phyloP scores from a whole-genome alignment of 495 filamentous ascomycete species.

The Penicillium paxilli region DNA sequence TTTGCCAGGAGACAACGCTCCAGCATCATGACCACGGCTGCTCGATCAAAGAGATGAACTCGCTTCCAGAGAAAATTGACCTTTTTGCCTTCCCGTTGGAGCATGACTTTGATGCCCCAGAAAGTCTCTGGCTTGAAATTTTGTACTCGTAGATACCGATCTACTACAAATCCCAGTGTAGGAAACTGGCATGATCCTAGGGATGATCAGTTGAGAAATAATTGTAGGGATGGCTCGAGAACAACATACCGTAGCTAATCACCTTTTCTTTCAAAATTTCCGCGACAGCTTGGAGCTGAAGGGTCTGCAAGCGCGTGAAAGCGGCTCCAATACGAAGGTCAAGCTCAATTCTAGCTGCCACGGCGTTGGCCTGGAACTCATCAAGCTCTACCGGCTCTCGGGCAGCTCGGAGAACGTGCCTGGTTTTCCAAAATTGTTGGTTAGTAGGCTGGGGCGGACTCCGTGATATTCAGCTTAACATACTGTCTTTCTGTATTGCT shows the following conservation, averaged over 20 bases:
- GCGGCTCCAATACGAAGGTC: slow-evolving; percentile 89
- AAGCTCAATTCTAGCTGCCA: slow-evolving; percentile 85
- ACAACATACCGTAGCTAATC: slow-evolving; percentile 77
- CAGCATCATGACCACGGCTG: slow-evolving; percentile 75
- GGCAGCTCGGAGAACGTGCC: slow-evolving; percentile 84
- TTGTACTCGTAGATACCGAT: slow-evolving; percentile 86
- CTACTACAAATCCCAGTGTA: slow-evolving; percentile 94
- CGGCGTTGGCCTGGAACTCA: slow-evolving; percentile 82
- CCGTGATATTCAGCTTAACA: slow-evolving; percentile 26
- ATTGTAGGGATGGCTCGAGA: neutral
- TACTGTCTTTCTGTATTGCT: slow-evolving; percentile 94
- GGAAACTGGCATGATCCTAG: slow-evolving; percentile 95
- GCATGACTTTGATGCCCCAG: slow-evolving; percentile 86
- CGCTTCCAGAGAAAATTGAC: slow-evolving; percentile 87
- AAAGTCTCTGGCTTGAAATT: slow-evolving; percentile 93
- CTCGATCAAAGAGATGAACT: slow-evolving; percentile 82
- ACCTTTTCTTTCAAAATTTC: slow-evolving; percentile 59
- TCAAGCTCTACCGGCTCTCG: slow-evolving; percentile 75
- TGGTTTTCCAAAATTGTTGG: slow-evolving; percentile 7
- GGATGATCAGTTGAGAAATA: slow-evolving; percentile 17
- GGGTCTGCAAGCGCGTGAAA: slow-evolving; percentile 87
- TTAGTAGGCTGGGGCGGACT: neutral
- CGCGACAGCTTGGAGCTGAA: slow-evolving; percentile 67
- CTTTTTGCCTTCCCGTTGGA: slow-evolving; percentile 71
- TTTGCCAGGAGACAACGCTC: slow-evolving; percentile 81